Percentiles rank a stretch among this genome's conserved stretches.
phyloP scores from a whole-genome alignment of 2,329 filamentous ascomycete species.

The Talaromyces sp. region DNA sequence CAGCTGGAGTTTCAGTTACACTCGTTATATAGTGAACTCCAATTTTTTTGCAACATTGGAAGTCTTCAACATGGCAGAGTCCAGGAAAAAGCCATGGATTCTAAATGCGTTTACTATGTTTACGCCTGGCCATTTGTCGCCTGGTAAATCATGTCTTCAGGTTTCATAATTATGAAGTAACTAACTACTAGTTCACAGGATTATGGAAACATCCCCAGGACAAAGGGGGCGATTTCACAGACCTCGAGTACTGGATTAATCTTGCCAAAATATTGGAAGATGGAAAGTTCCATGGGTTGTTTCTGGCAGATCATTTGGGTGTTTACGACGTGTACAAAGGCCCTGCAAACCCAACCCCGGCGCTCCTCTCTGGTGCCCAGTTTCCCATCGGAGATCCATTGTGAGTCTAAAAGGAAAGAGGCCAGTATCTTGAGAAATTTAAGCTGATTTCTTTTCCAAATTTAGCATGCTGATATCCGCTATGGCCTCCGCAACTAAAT shows the following conservation, averaged over 20 bases:
- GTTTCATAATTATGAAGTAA: neutral
- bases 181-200: neutral
- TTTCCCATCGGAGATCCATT: constrained; percentile 41
- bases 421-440: neutral
- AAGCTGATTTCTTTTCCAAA: neutral
- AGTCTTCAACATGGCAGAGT: constrained; percentile 5
- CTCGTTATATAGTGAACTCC: neutral
- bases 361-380: constrained; percentile 35
- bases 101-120: constrained; percentile 47
- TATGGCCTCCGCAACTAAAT: constrained; percentile 43
- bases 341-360: constrained; percentile 32
- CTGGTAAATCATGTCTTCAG: constrained; percentile 13
- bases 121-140: constrained; percentile 41
- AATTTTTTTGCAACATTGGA: no score
- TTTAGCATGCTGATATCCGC: constrained; percentile 30
- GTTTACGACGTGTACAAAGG: constrained; percentile 44
- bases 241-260: constrained; percentile 42
- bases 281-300: constrained; percentile 47
- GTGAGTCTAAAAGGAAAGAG: no score
- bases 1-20: neutral
- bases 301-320: constrained; percentile 47
- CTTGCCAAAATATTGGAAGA: constrained; percentile 44
- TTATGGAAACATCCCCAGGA: constrained; percentile 17
- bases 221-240: constrained; percentile 35
- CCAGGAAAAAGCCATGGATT: constrained; percentile 3